phyloP scores from a whole-genome alignment of 768 basidiomycete genomes.

The Fistulinella prunicolor region DNA sequence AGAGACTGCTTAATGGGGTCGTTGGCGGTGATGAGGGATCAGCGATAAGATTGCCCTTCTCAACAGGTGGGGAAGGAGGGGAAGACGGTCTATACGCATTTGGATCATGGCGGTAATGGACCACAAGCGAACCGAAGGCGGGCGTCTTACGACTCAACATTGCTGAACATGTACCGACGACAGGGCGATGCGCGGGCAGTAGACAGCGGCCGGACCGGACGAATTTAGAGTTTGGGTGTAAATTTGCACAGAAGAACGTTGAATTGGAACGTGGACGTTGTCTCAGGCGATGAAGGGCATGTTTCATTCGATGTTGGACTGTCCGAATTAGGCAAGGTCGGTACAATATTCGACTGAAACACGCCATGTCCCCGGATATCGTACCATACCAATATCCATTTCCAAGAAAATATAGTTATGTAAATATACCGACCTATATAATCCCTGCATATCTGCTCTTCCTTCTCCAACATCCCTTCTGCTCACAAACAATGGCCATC shows the following conservation, averaged over 20 bases:
- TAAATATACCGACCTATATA: constrained; percentile 32
- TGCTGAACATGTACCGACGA: too few species aligned
- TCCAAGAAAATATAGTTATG: constrained; percentile 26
- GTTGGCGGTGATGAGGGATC: neutral
- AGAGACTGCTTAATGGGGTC: neutral
- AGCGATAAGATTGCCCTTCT: neutral
- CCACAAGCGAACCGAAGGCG: too few species aligned
- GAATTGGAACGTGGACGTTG: neutral
- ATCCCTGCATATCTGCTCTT: too few species aligned
- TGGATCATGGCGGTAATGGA: too few species aligned
- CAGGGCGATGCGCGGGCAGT: too few species aligned
- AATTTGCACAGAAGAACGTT: too few species aligned
- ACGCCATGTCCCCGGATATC: constrained; percentile 28
- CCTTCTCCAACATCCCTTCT: neutral
- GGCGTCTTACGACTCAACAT: too few species aligned
- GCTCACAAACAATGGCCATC: constrained; percentile 25
- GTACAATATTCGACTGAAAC: constrained; percentile 25
- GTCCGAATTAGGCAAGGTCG: neutral
- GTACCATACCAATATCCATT: constrained; percentile 25
- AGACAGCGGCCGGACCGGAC: too few species aligned
- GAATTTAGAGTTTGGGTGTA: too few species aligned
- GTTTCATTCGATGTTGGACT: neutral
- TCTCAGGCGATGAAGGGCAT: constrained; percentile 1
- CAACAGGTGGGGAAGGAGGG: too few species aligned
- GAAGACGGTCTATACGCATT: too few species aligned